Percentiles rank a stretch among this genome's conserved stretches.
Conservation (phyloP, 2,329 filamentous ascomycete species). For the Biscogniauxia sp. region DNA sequence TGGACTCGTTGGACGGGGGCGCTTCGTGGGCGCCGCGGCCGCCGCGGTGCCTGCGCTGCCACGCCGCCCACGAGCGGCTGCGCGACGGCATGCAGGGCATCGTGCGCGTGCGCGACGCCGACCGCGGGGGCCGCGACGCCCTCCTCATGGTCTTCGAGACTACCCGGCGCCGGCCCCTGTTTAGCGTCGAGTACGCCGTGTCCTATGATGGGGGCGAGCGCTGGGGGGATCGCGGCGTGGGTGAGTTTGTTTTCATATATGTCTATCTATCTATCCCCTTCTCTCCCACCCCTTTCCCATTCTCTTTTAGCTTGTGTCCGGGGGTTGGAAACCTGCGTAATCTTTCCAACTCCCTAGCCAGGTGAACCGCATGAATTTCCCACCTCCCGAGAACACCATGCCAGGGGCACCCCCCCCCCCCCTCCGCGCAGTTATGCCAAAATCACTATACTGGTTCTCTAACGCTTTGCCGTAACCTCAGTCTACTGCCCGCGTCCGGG, state of each 20-base stretch:
- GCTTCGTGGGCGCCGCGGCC: slow-evolving; percentile 36
- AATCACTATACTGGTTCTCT: too few species aligned
- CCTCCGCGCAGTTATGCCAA: too few species aligned
- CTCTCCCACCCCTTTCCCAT: too few species aligned
- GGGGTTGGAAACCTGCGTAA: too few species aligned
- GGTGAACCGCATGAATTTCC: too few species aligned
- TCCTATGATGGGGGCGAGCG: slow-evolving; percentile 43
- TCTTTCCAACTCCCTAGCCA: too few species aligned
- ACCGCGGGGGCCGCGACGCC: slow-evolving; percentile 30
- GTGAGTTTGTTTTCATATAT: too few species aligned
- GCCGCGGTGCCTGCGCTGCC: slow-evolving; percentile 40
- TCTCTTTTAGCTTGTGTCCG: too few species aligned
- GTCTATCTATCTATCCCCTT: too few species aligned
- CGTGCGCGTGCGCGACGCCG: slow-evolving; percentile 24
- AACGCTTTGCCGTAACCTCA: too few species aligned
- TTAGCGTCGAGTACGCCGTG: slow-evolving; percentile 43
- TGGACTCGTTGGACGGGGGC: slow-evolving; percentile 42
- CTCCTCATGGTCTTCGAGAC: slow-evolving; percentile 48
- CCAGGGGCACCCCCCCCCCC: too few species aligned
- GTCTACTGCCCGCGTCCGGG: slow-evolving; percentile 39
- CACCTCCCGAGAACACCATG: too few species aligned
- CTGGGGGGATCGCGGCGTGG: slow-evolving; percentile 39
- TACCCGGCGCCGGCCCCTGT: slow-evolving; percentile 37
- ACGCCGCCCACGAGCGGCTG: slow-evolving; percentile 33
- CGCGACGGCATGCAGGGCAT: slow-evolving; percentile 47